A percentile compares a stretch with the other conserved stretches of the same genome.
These are phyloP conservation scores for Fraxinus floribunda DNA, from an alignment of 305 asterid species.

Conservation along the genomic window DNA sequence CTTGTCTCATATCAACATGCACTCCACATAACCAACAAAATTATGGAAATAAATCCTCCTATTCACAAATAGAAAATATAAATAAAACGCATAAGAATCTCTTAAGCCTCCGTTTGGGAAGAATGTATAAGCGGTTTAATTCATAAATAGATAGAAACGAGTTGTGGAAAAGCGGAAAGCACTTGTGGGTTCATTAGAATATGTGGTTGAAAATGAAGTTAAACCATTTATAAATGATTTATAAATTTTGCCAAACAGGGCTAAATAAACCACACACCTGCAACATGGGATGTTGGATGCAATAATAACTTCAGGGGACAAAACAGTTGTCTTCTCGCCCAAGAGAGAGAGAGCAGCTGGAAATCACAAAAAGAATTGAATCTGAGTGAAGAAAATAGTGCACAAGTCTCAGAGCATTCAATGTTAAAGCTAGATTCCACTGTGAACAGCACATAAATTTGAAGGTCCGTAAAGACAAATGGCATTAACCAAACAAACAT, in stretches of 20 bases:
- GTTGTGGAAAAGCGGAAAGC: neutral
- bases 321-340: conserved; percentile 95
- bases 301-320: conserved; percentile 79
- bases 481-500: neutral
- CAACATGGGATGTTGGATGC: conserved; percentile 91
- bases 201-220: neutral
- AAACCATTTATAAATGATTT: neutral
- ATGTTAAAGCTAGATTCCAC: conserved; percentile 2
- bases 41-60: conserved; percentile 16
- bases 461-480: neutral
- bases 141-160: neutral
- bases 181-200: neutral
- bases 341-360: conserved; percentile 80
- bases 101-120: neutral
- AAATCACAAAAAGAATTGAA: conserved; percentile 36
- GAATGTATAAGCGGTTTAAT: neutral
- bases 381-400: conserved; percentile 21
- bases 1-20: conserved; percentile 11
- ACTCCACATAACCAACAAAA: conserved; percentile 12
- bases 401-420: conserved; percentile 8
- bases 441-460: neutral
- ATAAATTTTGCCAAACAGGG: neutral
- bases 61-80: conserved; percentile 10
- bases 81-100: conserved; percentile 9
- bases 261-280: conserved; percentile 54